Base-by-base conservation (phyloP, 495 filamentous ascomycete genomes). In the Durotheca rogersii region DNA sequence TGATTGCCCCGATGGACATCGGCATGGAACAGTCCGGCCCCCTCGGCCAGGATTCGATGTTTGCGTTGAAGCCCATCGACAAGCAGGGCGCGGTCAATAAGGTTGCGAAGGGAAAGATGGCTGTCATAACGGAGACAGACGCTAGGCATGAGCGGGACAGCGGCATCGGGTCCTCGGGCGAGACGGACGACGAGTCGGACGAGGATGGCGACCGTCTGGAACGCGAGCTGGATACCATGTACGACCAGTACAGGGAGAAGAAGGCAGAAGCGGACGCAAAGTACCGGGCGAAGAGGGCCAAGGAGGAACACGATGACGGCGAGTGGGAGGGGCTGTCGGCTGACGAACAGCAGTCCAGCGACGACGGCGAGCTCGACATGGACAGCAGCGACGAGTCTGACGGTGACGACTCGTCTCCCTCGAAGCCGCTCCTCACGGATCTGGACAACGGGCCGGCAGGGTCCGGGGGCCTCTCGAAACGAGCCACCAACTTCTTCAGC, bases 1-100 rank as follows among this genome's bases (percentile, higher is more conserved):
- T 98, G 94, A 89, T 84, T 11, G 86, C 89, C 1, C 92, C 93
- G 11, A 91, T 88, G 75, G 94, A 98, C 51, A 94, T 98, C 56
- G 93, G 93, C 54, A 84, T 93, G 73, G 92, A 96, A 64, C 89
- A 95, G 65, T 71, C 77, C n/a, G 88, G 88, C 9, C 84, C 86
- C 1, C 69, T 75, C 25, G 90, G 89, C 5, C 81, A 85, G 12
- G 87, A 88, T 34, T 75, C 82, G 3, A 92, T 95, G 68, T 99
- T 99, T 66, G 79, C 75, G 6, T 75, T 96, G 20, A 92, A 88
- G 63, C 64, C 79, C 9, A 77, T 95, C 21, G 90, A 96, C 54
- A 84, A 86, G 58, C 76, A 81, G 12, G 82, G 82, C 27, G 86
- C 80, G 3, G 69, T 84, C 38, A 81, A 82, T 48, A 83, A 81